phyloP scores from a whole-genome alignment of 768 basidiomycete species.

The Lactarius vividus region DNA sequence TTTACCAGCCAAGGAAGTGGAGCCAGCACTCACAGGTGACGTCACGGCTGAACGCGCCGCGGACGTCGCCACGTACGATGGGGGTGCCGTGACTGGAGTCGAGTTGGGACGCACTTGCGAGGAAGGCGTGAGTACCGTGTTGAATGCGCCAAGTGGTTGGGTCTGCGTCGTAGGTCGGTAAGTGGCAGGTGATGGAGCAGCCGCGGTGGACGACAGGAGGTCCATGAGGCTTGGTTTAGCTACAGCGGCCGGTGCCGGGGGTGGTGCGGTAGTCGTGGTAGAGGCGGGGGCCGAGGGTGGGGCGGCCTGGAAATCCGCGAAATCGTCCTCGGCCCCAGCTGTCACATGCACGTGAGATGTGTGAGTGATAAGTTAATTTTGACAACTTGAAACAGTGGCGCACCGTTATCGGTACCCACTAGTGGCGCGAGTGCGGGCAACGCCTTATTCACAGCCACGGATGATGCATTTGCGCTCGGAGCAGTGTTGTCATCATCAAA shows the following conservation, averaged over 20 bases:
- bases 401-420: slow-evolving; percentile 31
- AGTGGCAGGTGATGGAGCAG: not conserved
- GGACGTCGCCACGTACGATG: not conserved
- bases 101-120: slow-evolving; percentile 23
- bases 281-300: slow-evolving; percentile 53
- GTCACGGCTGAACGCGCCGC: slow-evolving; percentile 29
- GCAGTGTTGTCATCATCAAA: slow-evolving; percentile 66
- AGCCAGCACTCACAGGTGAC: slow-evolving; percentile 19
- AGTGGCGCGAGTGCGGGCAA: slow-evolving; percentile 44
- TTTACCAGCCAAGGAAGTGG: slow-evolving; percentile 30
- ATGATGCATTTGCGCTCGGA: slow-evolving; percentile 9
- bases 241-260: slow-evolving; percentile 7
- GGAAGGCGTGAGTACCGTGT: slow-evolving; percentile 7
- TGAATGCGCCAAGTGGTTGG: slow-evolving; percentile 10
- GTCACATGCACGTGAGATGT: not conserved
- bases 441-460: slow-evolving; percentile 48
- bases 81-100: slow-evolving; percentile 12
- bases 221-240: slow-evolving; percentile 19
- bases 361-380: not conserved
- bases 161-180: slow-evolving; percentile 8
- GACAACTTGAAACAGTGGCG: not conserved
- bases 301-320: slow-evolving; percentile 81
- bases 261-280: slow-evolving; percentile 42
- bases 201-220: slow-evolving; percentile 5
- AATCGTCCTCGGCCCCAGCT: slow-evolving; percentile 66